Conservation (phyloP, 768 basidiomycete genomes). For the Strobilomyces echinocephalus region DNA sequence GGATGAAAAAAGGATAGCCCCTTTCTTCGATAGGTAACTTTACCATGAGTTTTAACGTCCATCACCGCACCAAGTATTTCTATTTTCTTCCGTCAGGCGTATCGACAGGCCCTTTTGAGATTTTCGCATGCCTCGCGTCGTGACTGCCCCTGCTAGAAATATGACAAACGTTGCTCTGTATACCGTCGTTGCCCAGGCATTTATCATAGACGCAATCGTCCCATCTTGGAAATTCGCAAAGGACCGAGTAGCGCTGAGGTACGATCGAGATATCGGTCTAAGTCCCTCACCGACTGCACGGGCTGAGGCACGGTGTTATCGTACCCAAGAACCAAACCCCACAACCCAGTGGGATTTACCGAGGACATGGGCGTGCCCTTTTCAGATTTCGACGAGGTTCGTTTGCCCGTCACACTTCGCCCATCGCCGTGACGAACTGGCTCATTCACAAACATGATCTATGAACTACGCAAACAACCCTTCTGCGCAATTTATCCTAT, state of each 20-base stretch:
- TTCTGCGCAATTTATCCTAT: constrained; percentile 10
- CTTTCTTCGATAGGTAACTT: not conserved
- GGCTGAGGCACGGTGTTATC: constrained; percentile 10
- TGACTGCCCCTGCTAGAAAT: not conserved
- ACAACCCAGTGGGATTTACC: not conserved
- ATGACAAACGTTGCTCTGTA: not conserved
- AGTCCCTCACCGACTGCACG: constrained; percentile 1
- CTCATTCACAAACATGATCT: constrained; percentile 5
- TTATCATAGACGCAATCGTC: not conserved
- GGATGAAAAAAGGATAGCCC: not conserved
- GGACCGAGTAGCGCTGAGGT: constrained; percentile 7
- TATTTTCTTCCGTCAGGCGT: not conserved
- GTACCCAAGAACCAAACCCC: not conserved
- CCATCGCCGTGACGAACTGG: not conserved
- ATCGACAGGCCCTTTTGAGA: not conserved
- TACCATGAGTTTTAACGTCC: not conserved
- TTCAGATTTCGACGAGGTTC: not conserved
- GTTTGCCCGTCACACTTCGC: constrained; percentile 7
- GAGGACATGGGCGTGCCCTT: not conserved
- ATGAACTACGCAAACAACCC: constrained; percentile 12
- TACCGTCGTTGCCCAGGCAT: not conserved
- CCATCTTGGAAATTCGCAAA: constrained; percentile 1
- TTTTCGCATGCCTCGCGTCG: not conserved
- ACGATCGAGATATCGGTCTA: constrained; percentile 8
- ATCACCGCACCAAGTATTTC: not conserved